Evolutionary conservation across 75 land plant species (phyloP).

Genomic region (Gnetum montanum): DNA sequence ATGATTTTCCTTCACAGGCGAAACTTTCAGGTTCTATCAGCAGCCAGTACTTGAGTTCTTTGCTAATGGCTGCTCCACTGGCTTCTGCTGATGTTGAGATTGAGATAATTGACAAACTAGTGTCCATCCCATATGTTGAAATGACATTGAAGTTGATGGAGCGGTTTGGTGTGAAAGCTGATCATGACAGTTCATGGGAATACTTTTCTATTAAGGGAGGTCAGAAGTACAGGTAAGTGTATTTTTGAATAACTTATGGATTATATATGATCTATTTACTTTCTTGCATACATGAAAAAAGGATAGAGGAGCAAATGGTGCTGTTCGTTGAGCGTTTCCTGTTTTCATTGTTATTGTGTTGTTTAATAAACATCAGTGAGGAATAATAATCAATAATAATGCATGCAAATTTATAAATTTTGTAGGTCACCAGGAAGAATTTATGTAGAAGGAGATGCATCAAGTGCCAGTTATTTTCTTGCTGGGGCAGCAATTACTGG

Average conservation of each 20-base stretch:
- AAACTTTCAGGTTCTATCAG: slow-evolving; percentile 93
- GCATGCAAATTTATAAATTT: background rate
- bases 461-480: slow-evolving; percentile 98
- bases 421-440: slow-evolving; percentile 93
- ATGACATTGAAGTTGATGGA: slow-evolving; percentile 96
- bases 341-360: background rate
- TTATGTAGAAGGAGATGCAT: slow-evolving; percentile 99
- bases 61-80: slow-evolving; percentile 91
- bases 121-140: slow-evolving; percentile 94
- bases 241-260: background rate
- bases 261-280: no score
- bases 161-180: slow-evolving; percentile 76
- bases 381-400: background rate
- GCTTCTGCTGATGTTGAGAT: slow-evolving; percentile 88
- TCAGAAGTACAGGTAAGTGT: slow-evolving; percentile 88
- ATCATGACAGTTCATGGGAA: slow-evolving; percentile 69
- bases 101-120: slow-evolving; percentile 88
- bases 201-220: slow-evolving; percentile 68
- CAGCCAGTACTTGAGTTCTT: slow-evolving; percentile 86
- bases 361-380: background rate
- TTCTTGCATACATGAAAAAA: background rate
- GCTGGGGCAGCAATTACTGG: slow-evolving; percentile 98
- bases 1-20: slow-evolving; percentile 48
- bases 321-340: background rate
- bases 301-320: background rate